Evolutionary conservation across 352 stramenopile species (phyloP), one percentile per base, ranked within the genome.

Genomic region (Phytophthora kernoviae): DNA sequence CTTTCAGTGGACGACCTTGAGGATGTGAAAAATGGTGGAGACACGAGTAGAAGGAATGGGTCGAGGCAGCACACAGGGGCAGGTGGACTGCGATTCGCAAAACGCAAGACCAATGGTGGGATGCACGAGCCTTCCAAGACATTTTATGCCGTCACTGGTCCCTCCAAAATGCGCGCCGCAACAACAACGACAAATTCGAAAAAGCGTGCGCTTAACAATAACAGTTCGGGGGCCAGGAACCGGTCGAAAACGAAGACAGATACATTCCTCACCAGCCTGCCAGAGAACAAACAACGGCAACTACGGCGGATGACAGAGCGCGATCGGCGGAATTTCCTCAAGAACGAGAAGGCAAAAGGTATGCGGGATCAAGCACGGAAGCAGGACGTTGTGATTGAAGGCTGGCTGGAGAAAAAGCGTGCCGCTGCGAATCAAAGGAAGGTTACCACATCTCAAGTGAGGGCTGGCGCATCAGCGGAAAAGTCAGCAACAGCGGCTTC

Each of bases 361-460:
- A 54, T 60, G 6, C 60, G 66, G 18, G 48, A 77, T 12, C 68
- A 80, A 48, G 44, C 62, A 22, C 62, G 61, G 10, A 88, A 88
- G 47, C 81, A 91, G 51, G 81, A 91, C 43, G 68, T 91, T 17
- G 77, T 91, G 10, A 89, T 91, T 73, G 77, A 87, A 43, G 75
- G 71, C 10, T 91, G 81, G 81, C 73, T 91, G 40, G 77, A 88
- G 30, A 85, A 84, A 51, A 91, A 89, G 65, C 67, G 73, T 0
- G 71, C 84, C 11, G 81, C 81, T 0, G 79, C 79, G 1, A 77
- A 66, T 20, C 79, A 90, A 43, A 77, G 81, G 15, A 87, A 86
- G 53, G 60, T 43, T 2, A 42, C 66, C 14, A 80, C 51, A 15
- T 70, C 68, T 9, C 75, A 78, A 22, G 62, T 70, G 0, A 65